phyloP scores from a whole-genome alignment of 805 yeast species.

The Starmerella gropengiesseri region DNA sequence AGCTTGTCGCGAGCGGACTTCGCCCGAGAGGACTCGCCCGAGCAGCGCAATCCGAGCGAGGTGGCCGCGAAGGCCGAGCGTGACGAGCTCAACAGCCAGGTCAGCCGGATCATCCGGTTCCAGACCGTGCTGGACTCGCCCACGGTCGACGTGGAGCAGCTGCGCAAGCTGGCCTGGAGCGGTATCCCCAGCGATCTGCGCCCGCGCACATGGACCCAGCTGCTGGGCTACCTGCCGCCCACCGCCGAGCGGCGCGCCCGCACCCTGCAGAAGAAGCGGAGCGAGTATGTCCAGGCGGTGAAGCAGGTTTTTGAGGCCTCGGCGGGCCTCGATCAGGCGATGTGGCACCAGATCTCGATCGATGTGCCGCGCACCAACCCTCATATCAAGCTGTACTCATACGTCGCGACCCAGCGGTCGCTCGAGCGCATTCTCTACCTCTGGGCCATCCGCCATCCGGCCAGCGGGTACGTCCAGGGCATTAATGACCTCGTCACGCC shows the following conservation, averaged over 20 bases:
- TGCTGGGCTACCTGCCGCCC: slow-evolving; percentile 83
- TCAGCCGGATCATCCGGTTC: slow-evolving; percentile 56
- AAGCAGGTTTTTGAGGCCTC: slow-evolving; percentile 50
- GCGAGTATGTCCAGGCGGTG: slow-evolving; percentile 73
- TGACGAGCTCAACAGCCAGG: slow-evolving; percentile 47
- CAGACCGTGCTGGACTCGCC: slow-evolving; percentile 45
- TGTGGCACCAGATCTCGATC: slow-evolving; percentile 93
- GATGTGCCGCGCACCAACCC: slow-evolving; percentile 95
- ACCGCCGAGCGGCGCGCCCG: slow-evolving; percentile 64
- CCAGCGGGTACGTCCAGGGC: slow-evolving; percentile 96
- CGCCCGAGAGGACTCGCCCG: slow-evolving; percentile 5
- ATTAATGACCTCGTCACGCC: slow-evolving; percentile 92
- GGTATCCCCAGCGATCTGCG: slow-evolving; percentile 79
- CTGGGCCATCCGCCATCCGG: slow-evolving; percentile 97
- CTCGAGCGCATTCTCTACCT: slow-evolving; percentile 71
- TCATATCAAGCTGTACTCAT: slow-evolving; percentile 59
- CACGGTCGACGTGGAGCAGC: slow-evolving; percentile 53
- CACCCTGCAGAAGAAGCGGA: slow-evolving; percentile 65
- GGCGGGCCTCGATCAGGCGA: slow-evolving; percentile 47
- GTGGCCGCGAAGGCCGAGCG: slow-evolving; percentile 36
- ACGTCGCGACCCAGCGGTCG: slow-evolving; percentile 60
- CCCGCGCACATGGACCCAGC: slow-evolving; percentile 77
- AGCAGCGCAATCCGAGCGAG: slow-evolving; percentile 23
- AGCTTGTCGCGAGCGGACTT: slow-evolving; percentile 14
- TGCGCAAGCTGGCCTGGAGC: slow-evolving; percentile 81